Conservation (phyloP, 805 yeast genomes). For the Candida silvicultrix region DNA sequence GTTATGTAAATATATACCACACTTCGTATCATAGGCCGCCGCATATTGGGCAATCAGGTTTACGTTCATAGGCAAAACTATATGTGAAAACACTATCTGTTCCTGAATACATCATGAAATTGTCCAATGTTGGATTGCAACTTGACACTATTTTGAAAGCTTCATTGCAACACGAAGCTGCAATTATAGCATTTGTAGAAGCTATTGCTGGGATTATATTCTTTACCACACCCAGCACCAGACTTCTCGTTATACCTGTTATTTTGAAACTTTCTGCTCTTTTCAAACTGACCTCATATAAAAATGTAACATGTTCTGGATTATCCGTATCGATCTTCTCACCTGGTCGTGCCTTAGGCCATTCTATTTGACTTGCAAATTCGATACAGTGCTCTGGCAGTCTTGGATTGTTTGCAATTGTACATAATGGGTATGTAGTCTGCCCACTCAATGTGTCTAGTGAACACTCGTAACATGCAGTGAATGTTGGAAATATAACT, state of each 20-base stretch:
- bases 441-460: constrained; percentile 59
- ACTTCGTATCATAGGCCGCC: constrained; percentile 30
- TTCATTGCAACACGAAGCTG: constrained; percentile 85
- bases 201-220: constrained; percentile 93
- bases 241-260: constrained; percentile 58
- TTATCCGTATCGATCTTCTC: constrained; percentile 60
- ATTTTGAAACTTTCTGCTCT: constrained; percentile 67
- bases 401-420: constrained; percentile 92
- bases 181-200: constrained; percentile 87
- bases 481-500: constrained; percentile 75
- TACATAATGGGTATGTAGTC: constrained; percentile 81
- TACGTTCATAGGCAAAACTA: constrained; percentile 56
- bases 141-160: constrained; percentile 74
- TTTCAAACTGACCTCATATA: constrained; percentile 44
- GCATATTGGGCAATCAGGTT: constrained; percentile 71
- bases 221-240: constrained; percentile 84
- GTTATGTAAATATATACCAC: constrained; percentile 5
- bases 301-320: constrained; percentile 58
- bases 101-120: constrained; percentile 86
- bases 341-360: constrained; percentile 51
- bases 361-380: constrained; percentile 73
- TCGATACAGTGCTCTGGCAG: constrained; percentile 92
- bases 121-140: constrained; percentile 57
- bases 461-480: constrained; percentile 93
- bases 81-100: constrained; percentile 72